These are phyloP conservation scores for Boletus vinaceobasis DNA, from an alignment of 768 basidiomycete species.

Conservation along the genomic window DNA sequence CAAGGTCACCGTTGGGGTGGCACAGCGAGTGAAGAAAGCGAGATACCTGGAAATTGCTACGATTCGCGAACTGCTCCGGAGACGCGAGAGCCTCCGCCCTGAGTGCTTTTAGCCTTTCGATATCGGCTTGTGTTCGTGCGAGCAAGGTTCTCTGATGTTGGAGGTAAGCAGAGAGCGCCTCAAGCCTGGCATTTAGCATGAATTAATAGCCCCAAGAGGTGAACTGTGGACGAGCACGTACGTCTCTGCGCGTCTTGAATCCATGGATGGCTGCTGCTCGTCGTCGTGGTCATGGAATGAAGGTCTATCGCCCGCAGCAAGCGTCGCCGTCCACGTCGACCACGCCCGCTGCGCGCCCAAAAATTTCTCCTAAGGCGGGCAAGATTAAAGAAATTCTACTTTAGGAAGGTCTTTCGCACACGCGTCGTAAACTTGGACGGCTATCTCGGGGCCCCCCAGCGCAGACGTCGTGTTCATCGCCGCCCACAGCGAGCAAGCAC, in stretches of 20 bases:
- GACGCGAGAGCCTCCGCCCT: slow-evolving; percentile 36
- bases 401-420: slow-evolving; percentile 26
- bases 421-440: slow-evolving; percentile 8
- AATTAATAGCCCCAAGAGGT: slow-evolving; percentile 1
- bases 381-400: background rate
- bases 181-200: slow-evolving; percentile 24
- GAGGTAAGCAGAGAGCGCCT: slow-evolving; percentile 68
- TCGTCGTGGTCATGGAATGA: slow-evolving; percentile 34
- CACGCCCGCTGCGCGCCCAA: slow-evolving; percentile 14
- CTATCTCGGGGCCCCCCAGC: slow-evolving; percentile 11
- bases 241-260: slow-evolving; percentile 35
- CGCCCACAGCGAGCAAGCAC: slow-evolving; percentile 28
- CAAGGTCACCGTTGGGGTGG: slow-evolving; percentile 22
- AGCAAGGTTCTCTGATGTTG: slow-evolving; percentile 58
- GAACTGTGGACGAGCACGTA: slow-evolving; percentile 11
- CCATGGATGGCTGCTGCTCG: slow-evolving; percentile 25
- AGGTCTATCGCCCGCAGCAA: slow-evolving; percentile 2
- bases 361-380: slow-evolving; percentile 24
- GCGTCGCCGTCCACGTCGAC: slow-evolving; percentile 14
- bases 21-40: background rate
- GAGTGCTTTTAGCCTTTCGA: slow-evolving; percentile 50
- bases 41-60: slow-evolving; percentile 36
- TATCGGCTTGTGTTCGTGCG: slow-evolving; percentile 58
- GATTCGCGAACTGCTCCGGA: slow-evolving; percentile 33
- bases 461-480: slow-evolving; percentile 22